A percentile compares a stretch with the other conserved stretches of the same genome.
phyloP scores from a whole-genome alignment of 2,329 filamentous ascomycete genomes.

The Pseudopithomyces chartarum region DNA sequence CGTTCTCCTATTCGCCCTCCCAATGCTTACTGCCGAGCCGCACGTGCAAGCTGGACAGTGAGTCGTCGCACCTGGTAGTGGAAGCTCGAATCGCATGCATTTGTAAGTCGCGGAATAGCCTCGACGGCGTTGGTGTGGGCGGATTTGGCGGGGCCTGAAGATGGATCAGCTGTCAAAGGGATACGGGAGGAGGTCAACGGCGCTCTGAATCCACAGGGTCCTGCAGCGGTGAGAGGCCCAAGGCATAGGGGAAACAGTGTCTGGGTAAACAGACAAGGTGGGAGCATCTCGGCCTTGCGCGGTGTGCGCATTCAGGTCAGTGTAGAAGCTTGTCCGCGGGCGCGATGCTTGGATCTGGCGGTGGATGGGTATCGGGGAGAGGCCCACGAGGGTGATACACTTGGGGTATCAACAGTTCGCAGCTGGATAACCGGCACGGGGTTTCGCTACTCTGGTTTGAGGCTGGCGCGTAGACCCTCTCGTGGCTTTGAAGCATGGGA shows the following conservation, averaged over 20 bases:
- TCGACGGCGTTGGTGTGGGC: neutral
- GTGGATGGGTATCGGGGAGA: slow-evolving; percentile 29
- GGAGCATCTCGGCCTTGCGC: slow-evolving; percentile 19
- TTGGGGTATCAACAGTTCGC: slow-evolving; percentile 33
- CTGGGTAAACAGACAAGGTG: slow-evolving; percentile 24
- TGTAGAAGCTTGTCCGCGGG: slow-evolving; percentile 21
- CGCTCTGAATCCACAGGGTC: slow-evolving; percentile 4
- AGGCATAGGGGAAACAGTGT: slow-evolving; percentile 22
- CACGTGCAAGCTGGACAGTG: slow-evolving; percentile 18
- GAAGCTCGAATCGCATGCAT: slow-evolving; percentile 24
- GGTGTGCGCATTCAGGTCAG: slow-evolving; percentile 20
- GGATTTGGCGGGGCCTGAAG: neutral
- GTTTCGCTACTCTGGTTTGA: slow-evolving; percentile 39
- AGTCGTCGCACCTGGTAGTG: slow-evolving; percentile 13
- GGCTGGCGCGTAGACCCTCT: slow-evolving; percentile 40
- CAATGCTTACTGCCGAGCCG: slow-evolving; percentile 20
- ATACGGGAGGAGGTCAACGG: neutral
- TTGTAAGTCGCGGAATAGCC: neutral
- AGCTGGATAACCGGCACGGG: slow-evolving; percentile 39
- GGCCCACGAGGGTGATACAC: slow-evolving; percentile 41
- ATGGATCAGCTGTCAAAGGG: neutral
- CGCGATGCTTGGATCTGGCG: slow-evolving; percentile 29
- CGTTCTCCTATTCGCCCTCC: slow-evolving; percentile 26
- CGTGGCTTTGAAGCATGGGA: slow-evolving; percentile 25
- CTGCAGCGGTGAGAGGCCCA: slow-evolving; percentile 17